Percentiles rank a stretch among this genome's conserved stretches.
Conservation (phyloP, 2,329 filamentous ascomycete genomes). For the Scolecobasidium constrictum region DNA sequence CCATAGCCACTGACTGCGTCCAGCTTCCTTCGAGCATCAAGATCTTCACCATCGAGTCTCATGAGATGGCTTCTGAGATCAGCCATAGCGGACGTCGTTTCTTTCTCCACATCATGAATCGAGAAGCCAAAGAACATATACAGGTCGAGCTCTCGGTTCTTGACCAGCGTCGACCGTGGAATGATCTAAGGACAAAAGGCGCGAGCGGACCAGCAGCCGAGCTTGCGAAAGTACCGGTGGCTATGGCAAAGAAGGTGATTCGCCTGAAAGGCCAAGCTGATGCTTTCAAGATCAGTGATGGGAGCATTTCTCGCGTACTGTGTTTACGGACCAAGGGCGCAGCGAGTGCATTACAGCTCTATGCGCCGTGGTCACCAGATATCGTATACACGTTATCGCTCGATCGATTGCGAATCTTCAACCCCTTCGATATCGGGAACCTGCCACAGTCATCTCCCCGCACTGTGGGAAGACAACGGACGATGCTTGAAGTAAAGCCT, state of each 20-base stretch:
- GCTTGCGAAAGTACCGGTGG: slow-evolving; percentile 19
- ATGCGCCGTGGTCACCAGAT: slow-evolving; percentile 26
- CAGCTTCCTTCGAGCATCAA: neutral
- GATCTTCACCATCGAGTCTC: slow-evolving; percentile 9
- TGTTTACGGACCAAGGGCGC: slow-evolving; percentile 17
- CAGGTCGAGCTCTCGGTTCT: slow-evolving; percentile 24
- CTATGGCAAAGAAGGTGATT: slow-evolving; percentile 15
- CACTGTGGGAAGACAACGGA: slow-evolving; percentile 24
- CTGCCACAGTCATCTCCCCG: slow-evolving; percentile 15
- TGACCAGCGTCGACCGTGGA: neutral
- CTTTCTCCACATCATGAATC: slow-evolving; percentile 25
- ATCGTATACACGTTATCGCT: slow-evolving; percentile 17
- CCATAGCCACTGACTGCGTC: neutral
- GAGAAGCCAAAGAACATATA: slow-evolving; percentile 20
- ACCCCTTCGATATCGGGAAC: slow-evolving; percentile 13
- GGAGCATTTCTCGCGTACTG: slow-evolving; percentile 21
- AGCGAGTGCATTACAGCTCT: slow-evolving; percentile 19
- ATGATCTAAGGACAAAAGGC: neutral
- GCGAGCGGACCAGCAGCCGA: slow-evolving; percentile 20
- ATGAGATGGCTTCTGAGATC: neutral
- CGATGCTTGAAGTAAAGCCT: slow-evolving; percentile 16
- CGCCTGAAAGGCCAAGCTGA: slow-evolving; percentile 19
- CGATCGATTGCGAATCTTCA: slow-evolving; percentile 16
- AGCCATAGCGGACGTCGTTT: slow-evolving; percentile 11
- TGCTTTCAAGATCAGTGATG: slow-evolving; percentile 21